Evolutionary conservation across 495 filamentous ascomycete species (phyloP), one percentile per base, ranked within the genome.

Genomic region (Geopyxis carbonaria): DNA sequence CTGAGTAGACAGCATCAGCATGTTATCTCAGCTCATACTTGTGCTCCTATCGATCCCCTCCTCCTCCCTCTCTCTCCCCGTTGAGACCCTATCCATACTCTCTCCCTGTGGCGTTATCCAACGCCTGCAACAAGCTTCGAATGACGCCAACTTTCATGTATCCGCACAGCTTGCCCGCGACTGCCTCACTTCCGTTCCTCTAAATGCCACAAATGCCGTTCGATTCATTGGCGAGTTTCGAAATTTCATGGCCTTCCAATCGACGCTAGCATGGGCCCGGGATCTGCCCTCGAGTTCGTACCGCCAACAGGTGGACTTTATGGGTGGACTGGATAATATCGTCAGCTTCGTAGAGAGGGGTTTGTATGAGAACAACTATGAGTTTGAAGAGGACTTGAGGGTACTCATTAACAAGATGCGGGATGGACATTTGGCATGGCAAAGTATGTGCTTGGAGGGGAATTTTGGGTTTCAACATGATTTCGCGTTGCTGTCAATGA

Each of bases 221-320:
- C 7, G 7, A 13, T 7, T 7, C 7, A 7, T 28, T 13, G 25
- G 13, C 25, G 25, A 28, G 25, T 7, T 28, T 13, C 7, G 25
- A 14, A 42, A 35, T 0, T 45, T 23, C 29, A 19, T 45, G 18
- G 30, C 40, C 23, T 45, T 45, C 31, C 43, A 45, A 23, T 45
- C 43, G 13, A 42, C 31, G 34, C 15, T 45, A 16, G 43, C 35
- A 19, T 45, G 34, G 27, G 22, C 25, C 13, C 36, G 31, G 19
- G 16, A 45, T 20, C 38, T 38, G 22, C 43, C 43, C 7, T 22
- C 31, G 19, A 7, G 21, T 5, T 19, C 21, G 5, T 30, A 22
- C 7, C 16, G 31, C 3, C 29, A 45, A 27, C 29, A 36, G 5
- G 31, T 45, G n/a, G 32, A 45, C 21, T 21, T 45, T 9, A 35